Evolutionary conservation across 768 basidiomycete species (phyloP).

Genomic region (Tulasnella sp.): DNA sequence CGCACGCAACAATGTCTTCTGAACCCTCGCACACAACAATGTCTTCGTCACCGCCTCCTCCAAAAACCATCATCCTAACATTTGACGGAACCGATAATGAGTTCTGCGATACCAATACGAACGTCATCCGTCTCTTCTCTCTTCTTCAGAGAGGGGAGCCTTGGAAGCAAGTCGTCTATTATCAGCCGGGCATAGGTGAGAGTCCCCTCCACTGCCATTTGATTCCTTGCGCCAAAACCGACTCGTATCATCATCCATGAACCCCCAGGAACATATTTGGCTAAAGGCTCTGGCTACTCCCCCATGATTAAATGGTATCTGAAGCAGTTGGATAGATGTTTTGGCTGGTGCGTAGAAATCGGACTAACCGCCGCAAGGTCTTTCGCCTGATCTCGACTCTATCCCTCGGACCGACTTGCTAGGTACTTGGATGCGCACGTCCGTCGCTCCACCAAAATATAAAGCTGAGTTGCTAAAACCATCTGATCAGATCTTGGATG

Average conservation of each 20-base stretch:
- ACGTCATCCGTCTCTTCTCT: slow-evolving; percentile 65
- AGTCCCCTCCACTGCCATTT: neutral
- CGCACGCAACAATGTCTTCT: neutral
- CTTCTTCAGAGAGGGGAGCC: slow-evolving; percentile 58
- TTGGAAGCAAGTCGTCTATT: slow-evolving; percentile 60
- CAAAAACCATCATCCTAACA: slow-evolving; percentile 22
- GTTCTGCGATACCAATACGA: slow-evolving; percentile 47
- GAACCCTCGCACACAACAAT: neutral
- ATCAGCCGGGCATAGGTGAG: slow-evolving; percentile 50
- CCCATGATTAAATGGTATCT: too few species aligned
- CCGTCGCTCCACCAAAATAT: too few species aligned
- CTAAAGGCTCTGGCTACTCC: too few species aligned
- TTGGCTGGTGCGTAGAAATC: too few species aligned
- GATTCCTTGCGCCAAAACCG: too few species aligned
- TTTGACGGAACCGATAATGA: slow-evolving; percentile 30
- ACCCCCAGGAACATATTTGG: too few species aligned
- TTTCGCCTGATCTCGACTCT: too few species aligned
- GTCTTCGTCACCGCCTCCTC: neutral
- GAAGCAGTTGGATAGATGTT: too few species aligned
- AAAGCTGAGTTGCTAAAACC: too few species aligned
- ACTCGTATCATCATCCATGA: too few species aligned
- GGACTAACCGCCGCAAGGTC: too few species aligned
- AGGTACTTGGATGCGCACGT: too few species aligned
- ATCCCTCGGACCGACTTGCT: neutral
- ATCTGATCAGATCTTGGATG: slow-evolving; percentile 3